Evolutionary conservation across 225 moss, liverwort and hornwort species (phyloP), one percentile per base, ranked within the genome.

Genomic region (Rhytidiadelphus loreus): DNA sequence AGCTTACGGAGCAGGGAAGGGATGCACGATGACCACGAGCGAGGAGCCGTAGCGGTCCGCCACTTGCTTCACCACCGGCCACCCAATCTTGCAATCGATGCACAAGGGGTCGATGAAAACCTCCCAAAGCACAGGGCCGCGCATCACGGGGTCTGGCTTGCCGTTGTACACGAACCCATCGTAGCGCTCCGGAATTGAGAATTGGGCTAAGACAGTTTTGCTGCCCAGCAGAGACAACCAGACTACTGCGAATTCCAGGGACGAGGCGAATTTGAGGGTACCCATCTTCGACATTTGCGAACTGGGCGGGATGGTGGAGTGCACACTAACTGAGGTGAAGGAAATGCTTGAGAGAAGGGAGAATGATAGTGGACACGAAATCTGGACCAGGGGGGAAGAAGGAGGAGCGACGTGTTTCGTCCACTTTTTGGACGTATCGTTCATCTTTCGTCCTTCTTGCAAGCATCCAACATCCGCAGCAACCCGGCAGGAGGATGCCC

Each of bases 101-200:
- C 99, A 99, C 79, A 95, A 65, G 44, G 97, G 96, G 78, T 99
- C 99, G 29, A 97, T 83, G 88, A 99, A 99, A 44, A 93, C 90
- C 93, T 99, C 99, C 93, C 97, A 93, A 20, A 96, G 50, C 63
- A 97, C 94, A 13, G 96, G 96, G 16, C 90, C 92, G 26, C 83
- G 81, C 20, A 80, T 21, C 70, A 61, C 85, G 3, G 85, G 43
- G 72, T 89, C 89, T 53, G 92, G 87, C 25, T 93, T 88, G 32
- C 85, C 86, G 43, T 94, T 91, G 77, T 92, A 93, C 37, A 92
- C 91, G 58, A 99, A 99, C 10, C 99, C 99, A 66, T 99, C 99
- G 83, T 99, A 99, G 32, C 93, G 90, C 33, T 91, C 86, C 20
- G 99, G 99, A 89, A 99, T 96, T 20, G 93, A 62, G 43, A 94